Conservation (phyloP, 768 basidiomycete species). For the Mycena galericulata region DNA sequence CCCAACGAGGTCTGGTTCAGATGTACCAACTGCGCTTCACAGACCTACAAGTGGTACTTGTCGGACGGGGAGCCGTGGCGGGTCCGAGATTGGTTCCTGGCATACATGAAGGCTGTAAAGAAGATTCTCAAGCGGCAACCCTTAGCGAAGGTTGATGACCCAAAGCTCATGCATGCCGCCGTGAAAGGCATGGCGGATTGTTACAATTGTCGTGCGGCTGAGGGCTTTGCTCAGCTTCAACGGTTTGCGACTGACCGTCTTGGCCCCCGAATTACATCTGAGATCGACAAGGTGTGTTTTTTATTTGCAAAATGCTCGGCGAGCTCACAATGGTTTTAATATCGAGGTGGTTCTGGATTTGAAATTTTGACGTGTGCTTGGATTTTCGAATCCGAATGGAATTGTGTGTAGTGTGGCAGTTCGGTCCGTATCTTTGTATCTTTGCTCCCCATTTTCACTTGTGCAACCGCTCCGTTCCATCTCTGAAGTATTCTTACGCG, state of each 20-base stretch:
- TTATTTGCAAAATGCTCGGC: no score
- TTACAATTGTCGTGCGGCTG: neutral
- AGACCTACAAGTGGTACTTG: neutral
- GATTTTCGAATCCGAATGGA: no score
- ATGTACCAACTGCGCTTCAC: neutral
- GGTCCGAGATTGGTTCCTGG: neutral
- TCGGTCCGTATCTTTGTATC: no score
- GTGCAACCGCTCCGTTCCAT: no score
- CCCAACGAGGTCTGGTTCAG: neutral
- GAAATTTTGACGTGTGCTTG: no score
- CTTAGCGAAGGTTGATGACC: neutral
- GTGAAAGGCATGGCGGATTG: neutral
- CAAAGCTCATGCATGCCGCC: neutral
- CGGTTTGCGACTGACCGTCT: neutral
- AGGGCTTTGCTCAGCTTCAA: neutral
- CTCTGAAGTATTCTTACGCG: no score
- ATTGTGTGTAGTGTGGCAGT: no score
- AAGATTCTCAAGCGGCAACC: neutral
- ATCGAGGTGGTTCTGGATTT: no score
- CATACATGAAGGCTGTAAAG: conserved; percentile 1
- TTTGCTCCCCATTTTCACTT: no score
- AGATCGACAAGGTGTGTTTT: neutral
- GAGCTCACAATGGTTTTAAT: no score
- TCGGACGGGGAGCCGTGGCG: neutral
- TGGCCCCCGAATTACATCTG: neutral